Evolutionary conservation across 371 early-diverging fungal species (phyloP), one percentile per base, ranked within the genome.

Genomic region (Mucor sp.): DNA sequence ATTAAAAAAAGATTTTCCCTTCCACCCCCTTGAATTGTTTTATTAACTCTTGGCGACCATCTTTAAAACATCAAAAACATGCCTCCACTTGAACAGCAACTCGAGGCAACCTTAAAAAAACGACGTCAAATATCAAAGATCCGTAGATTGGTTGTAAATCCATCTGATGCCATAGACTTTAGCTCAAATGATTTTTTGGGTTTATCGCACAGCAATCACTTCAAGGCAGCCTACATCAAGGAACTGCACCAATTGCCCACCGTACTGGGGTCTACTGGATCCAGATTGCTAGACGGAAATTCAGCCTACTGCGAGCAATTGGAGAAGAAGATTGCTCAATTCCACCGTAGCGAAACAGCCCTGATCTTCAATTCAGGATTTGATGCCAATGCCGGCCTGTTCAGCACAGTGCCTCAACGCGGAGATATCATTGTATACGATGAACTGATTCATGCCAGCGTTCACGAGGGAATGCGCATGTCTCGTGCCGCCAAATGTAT

Each of bases 121-220:
- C 74, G 83, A 58, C 77, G 74, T 25, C 72, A 76, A 21, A 80
- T 79, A 65, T 76, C 77, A 4, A 83, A 80, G 65, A 53, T 80
- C 19, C 77, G 83, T 32, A 68, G 74, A 58, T 74, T 84, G 11
- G 79, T 81, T 7, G 74, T 80, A 37, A 84, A 81, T 59, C 72
- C 69, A 32, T 25, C 67, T 14, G 53, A 68, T 39, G 68, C 76
- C 28, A 76, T 84, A 30, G 94, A 94, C 70, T 94, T 94, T 73
- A 87, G 90, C 23, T 92, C 93, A 55, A 94, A 94, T 76, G 93
- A 94, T 70, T 94, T 93, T 77, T 75, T 94, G 2, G 92, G 93
- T 0, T 82, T 94, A 5, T 84, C 93, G 33, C 78, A 84, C 25
- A 81, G 77, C 63, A 33, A 70, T 0, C 28, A 28, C 1, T 77